Conservation (phyloP, 2,329 filamentous ascomycete species). For the Sphaerulina musiva region DNA sequence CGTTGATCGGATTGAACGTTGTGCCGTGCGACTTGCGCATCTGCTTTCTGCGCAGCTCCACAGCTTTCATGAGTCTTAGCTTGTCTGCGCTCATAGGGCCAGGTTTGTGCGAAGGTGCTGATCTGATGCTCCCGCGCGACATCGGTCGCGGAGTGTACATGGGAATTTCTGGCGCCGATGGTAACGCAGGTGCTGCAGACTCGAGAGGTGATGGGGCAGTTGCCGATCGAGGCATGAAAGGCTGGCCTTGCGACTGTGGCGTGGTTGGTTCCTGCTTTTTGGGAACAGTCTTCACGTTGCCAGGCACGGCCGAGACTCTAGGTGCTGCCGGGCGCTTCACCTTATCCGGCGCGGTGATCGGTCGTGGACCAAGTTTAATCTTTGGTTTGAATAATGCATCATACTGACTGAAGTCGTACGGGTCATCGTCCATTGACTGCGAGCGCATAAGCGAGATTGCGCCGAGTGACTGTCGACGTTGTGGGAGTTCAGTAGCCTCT, state of each 20-base stretch:
- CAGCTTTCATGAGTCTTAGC: conserved; percentile 83
- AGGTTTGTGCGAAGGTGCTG: conserved; percentile 39
- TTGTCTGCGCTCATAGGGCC: conserved; percentile 73
- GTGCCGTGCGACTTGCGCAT: conserved; percentile 38
- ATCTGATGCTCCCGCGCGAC: conserved; percentile 36
- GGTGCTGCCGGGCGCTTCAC: conserved; percentile 49
- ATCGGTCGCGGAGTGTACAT: conserved; percentile 31
- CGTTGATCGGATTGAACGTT: conserved; percentile 7
- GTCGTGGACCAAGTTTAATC: conserved; percentile 81
- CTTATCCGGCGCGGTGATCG: conserved; percentile 47
- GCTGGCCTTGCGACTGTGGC: conserved; percentile 33
- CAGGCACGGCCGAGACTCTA: conserved; percentile 43
- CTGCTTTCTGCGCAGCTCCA: conserved; percentile 82
- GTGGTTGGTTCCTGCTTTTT: conserved; percentile 31
- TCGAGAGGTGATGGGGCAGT: conserved; percentile 6
- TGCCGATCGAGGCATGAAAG: conserved; percentile 8
- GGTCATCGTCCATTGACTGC: conserved; percentile 36
- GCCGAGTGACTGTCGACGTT: not conserved
- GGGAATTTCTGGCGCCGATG: conserved; percentile 33
- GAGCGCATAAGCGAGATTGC: conserved; percentile 6
- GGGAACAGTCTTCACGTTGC: conserved; percentile 21
- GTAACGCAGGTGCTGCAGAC: conserved; percentile 24
- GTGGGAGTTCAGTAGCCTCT: conserved; percentile 3
- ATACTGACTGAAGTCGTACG: conserved; percentile 43
- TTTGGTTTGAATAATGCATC: conserved; percentile 58